Base-by-base conservation (phyloP, 805 yeast genomes). In the Candida oleophila region DNA sequence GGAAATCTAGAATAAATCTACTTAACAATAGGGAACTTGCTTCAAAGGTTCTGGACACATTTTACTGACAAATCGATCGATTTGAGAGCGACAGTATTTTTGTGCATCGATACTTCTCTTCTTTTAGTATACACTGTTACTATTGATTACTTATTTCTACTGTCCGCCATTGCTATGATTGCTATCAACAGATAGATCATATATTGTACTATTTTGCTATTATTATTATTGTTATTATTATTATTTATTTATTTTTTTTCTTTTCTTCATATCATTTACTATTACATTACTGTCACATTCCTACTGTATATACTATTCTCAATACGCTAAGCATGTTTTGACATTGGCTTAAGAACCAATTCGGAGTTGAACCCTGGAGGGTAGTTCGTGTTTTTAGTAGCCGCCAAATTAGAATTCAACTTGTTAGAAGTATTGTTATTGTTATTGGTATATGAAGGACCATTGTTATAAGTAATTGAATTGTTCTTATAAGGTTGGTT, bases 321-420 rank as follows among this genome's bases (percentile, higher is more conserved):
- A 8, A 34, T 16, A 36, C 18, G 39, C 39, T 36, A 36, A 7
- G 30, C 11, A 36, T 36, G 39, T 18, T 36, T 36, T 18, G 39
- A 36, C 12, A 19, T 36, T 2, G 71, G 70, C 3, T 66, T 57
- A 39, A 66, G 53, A 8, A 64, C 59, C 51, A 59, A 38, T 32
- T 52, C 48, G 4, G 66, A 51, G 39, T 59, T 51, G 45, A 64
- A 67, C 1, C 73, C 73, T 0, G 73, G 73, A 1, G 73, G 73
- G 34, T 53, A 59, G 22, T 53, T 61, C 8, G 54, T 36, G 39
- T 21, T 42, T 36, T 37, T 37, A 35, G 28, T 44, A 43, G 20
- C 36, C 22, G 36, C 30, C 22, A 12, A 42, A 12, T 22, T 32
- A 9, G 18, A 8, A 14, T 33, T 33, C 4, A 15, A 7, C 5